phyloP scores from a whole-genome alignment of 805 yeast species.

The Metschnikowia reukaufii region DNA sequence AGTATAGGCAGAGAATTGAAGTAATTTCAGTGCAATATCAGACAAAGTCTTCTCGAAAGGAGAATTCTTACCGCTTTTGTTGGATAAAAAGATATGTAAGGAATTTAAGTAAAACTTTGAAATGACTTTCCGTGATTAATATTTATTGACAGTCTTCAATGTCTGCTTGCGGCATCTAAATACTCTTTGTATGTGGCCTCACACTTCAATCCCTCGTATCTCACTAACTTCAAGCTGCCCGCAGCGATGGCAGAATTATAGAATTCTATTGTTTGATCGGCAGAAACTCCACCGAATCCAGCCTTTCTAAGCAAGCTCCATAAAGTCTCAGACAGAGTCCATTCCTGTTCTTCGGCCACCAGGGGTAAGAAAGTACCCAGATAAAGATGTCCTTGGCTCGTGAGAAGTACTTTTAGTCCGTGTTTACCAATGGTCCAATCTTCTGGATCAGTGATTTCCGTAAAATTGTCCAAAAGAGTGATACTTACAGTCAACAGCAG shows the following conservation, averaged over 20 bases:
- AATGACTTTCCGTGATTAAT: too few species aligned
- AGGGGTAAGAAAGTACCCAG: constrained; percentile 88
- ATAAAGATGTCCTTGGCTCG: constrained; percentile 35
- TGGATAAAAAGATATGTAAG: too few species aligned
- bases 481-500: constrained; percentile 55
- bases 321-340: constrained; percentile 75
- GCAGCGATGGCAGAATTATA: constrained; percentile 30
- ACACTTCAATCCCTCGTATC: constrained; percentile 39
- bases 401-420: constrained; percentile 68
- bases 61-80: too few species aligned
- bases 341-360: constrained; percentile 84
- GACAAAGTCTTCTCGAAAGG: too few species aligned
- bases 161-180: not conserved
- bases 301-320: constrained; percentile 73
- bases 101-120: too few species aligned
- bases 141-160: too few species aligned
- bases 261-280: constrained; percentile 22
- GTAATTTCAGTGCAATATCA: too few species aligned
- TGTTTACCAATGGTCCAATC: constrained; percentile 85
- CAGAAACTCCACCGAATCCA: constrained; percentile 34
- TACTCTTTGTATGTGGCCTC: constrained; percentile 28
- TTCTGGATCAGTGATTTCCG: constrained; percentile 46
- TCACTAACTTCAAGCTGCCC: constrained; percentile 34
- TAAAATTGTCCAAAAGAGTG: constrained; percentile 63
- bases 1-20: too few species aligned